phyloP scores from a whole-genome alignment of 164 flowering plant genomes.

The Cinnamomum chago region DNA sequence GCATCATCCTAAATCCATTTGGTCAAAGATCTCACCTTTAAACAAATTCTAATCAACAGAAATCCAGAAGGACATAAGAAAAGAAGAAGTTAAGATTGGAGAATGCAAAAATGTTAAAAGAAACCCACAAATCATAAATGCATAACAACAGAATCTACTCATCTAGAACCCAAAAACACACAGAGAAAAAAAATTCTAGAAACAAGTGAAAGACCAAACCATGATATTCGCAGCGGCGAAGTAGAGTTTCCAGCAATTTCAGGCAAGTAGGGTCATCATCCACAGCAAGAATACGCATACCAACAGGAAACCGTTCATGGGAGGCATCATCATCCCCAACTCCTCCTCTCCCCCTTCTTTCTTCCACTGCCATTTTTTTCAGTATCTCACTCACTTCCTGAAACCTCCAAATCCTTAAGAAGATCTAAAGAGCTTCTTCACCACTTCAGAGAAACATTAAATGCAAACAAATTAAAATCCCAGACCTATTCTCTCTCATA shows the following conservation, averaged over 20 bases:
- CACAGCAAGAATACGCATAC: conserved; percentile 63
- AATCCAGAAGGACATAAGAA: too few relatives aligned
- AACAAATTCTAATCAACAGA: too few relatives aligned
- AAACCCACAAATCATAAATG: not conserved
- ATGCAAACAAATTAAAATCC: not conserved
- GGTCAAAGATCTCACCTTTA: too few relatives aligned
- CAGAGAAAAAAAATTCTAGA: not conserved
- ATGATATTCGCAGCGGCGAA: conserved; percentile 46
- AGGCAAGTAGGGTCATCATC: conserved; percentile 66
- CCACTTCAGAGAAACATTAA: not conserved
- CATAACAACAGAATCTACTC: not conserved
- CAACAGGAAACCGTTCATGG: conserved; percentile 43
- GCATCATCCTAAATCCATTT: too few relatives aligned
- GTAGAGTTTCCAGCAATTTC: conserved; percentile 37
- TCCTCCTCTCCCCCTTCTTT: not conserved
- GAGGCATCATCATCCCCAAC: conserved; percentile 12
- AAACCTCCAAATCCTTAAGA: not conserved
- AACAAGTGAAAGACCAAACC: conserved; percentile 23
- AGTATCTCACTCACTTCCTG: too few relatives aligned
- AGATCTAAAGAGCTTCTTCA: not conserved
- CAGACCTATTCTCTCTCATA: not conserved
- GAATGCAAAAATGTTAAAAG: too few relatives aligned
- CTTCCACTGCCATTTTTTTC: conserved; percentile 36
- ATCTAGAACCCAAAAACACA: not conserved
- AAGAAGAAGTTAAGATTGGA: too few relatives aligned